Percentiles rank a stretch among this genome's conserved stretches.
Evolutionary conservation across 2,329 filamentous ascomycete species (phyloP).

Genomic region (Epichloe typhina): DNA sequence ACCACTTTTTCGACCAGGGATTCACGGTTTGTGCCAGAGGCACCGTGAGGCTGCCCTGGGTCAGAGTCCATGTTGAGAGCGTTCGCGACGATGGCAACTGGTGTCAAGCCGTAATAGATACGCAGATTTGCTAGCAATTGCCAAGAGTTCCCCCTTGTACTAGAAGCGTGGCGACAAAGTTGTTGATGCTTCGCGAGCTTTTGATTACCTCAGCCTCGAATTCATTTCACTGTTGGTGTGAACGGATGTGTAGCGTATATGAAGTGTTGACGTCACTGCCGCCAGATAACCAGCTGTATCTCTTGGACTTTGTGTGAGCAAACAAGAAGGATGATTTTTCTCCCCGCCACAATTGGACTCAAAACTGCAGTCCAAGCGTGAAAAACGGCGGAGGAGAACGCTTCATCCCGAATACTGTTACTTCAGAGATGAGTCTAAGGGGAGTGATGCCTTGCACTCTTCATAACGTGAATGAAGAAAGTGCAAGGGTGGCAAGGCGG

Average conservation of each 20-base stretch:
- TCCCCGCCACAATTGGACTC: no score
- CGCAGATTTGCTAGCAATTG: neutral
- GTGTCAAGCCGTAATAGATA: neutral
- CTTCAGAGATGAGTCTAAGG: neutral
- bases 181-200: neutral
- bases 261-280: neutral
- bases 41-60: slow-evolving; percentile 9
- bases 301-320: neutral
- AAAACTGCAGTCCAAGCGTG: neutral
- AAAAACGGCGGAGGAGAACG: neutral
- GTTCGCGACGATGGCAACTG: neutral
- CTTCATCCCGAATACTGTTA: neutral
- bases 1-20: slow-evolving; percentile 18
- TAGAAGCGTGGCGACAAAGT: neutral
- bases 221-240: neutral
- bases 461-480: neutral
- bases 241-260: neutral
- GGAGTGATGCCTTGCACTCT: neutral
- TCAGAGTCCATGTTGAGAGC: slow-evolving; percentile 15
- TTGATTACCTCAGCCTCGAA: neutral
- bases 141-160: neutral
- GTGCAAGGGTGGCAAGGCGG: neutral
- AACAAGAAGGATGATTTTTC: neutral
- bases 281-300: neutral
- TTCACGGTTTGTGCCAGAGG: slow-evolving; percentile 13